A percentile compares a stretch with the other conserved stretches of the same genome.
Evolutionary conservation across 108 stramenopile genomes (phyloP).

Genomic region (Nitzschia sp.): DNA sequence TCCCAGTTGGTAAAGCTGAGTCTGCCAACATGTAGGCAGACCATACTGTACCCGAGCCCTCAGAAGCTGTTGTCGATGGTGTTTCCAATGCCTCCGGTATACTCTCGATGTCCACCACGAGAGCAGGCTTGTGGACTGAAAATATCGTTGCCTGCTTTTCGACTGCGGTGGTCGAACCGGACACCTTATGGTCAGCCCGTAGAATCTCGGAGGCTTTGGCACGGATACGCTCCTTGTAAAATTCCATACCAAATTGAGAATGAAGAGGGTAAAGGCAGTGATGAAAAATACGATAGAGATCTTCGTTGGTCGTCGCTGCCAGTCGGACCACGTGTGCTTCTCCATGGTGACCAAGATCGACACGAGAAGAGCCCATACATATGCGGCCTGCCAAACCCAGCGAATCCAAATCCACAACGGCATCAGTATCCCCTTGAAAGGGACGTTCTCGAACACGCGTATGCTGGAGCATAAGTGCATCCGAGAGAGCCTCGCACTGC

Average conservation of each 20-base stretch:
- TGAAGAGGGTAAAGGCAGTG: slow-evolving; percentile 34
- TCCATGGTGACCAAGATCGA: slow-evolving; percentile 11
- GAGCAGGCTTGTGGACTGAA: not conserved
- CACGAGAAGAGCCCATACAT: slow-evolving; percentile 32
- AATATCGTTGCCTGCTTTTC: not conserved
- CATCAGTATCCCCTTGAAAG: slow-evolving; percentile 5
- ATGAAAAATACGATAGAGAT: slow-evolving; percentile 57
- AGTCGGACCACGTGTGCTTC: slow-evolving; percentile 32
- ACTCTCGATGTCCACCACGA: not conserved
- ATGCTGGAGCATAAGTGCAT: slow-evolving; percentile 22
- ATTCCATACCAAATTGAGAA: slow-evolving; percentile 36
- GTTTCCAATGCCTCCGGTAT: not conserved
- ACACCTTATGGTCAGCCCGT: too few relatives aligned
- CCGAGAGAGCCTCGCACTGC: slow-evolving; percentile 24
- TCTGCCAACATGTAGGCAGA: slow-evolving; percentile 60
- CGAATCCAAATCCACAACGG: not conserved
- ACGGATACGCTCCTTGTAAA: slow-evolving; percentile 55
- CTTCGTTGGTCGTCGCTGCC: slow-evolving; percentile 53
- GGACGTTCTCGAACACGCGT: slow-evolving; percentile 47
- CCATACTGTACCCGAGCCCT: slow-evolving; percentile 30
- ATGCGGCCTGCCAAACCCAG: slow-evolving; percentile 27
- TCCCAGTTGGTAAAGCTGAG: slow-evolving; percentile 77
- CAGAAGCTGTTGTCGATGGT: not conserved
- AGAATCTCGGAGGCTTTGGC: slow-evolving; percentile 25
- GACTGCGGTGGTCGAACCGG: too few relatives aligned